These are phyloP conservation scores for Fusarium sororula DNA, from an alignment of 2,329 filamentous ascomycete genomes.

Conservation along the genomic window DNA sequence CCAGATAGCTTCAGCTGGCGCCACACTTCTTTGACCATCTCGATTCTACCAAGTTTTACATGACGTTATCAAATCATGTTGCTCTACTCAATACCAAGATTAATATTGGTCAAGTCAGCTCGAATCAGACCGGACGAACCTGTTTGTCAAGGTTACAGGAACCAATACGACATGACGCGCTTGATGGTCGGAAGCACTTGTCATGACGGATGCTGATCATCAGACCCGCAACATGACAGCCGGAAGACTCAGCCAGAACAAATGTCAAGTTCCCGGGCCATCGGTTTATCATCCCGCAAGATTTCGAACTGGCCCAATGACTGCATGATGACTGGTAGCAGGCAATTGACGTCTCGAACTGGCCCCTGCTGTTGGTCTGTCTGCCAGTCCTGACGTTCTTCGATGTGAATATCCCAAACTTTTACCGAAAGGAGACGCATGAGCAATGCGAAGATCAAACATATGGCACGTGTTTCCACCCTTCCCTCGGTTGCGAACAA, in stretches of 20 bases:
- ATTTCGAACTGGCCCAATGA: not conserved
- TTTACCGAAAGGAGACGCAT: not conserved
- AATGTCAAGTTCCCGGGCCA: not conserved
- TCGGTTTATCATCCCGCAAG: not conserved
- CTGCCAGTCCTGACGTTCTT: not conserved
- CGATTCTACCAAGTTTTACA: constrained; percentile 4
- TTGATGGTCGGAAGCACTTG: not conserved
- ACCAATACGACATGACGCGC: not conserved
- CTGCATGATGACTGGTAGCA: not conserved
- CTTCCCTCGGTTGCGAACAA: not conserved
- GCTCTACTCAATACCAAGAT: not conserved
- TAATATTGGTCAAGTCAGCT: not conserved
- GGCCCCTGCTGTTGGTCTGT: not conserved
- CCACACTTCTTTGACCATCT: constrained; percentile 12
- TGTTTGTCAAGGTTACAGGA: not conserved
- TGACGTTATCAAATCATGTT: constrained; percentile 10
- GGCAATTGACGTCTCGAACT: not conserved
- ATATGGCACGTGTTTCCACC: constrained; percentile 2
- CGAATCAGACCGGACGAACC: not conserved
- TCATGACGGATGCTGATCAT: constrained; percentile 22
- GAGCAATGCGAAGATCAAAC: not conserved
- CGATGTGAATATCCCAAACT: not conserved
- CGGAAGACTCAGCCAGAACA: constrained; percentile 2
- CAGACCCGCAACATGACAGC: constrained; percentile 9
- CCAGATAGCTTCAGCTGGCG: constrained; percentile 16